Evolutionary conservation across 306 rosid species (phyloP).

Genomic region (Inga laurina): DNA sequence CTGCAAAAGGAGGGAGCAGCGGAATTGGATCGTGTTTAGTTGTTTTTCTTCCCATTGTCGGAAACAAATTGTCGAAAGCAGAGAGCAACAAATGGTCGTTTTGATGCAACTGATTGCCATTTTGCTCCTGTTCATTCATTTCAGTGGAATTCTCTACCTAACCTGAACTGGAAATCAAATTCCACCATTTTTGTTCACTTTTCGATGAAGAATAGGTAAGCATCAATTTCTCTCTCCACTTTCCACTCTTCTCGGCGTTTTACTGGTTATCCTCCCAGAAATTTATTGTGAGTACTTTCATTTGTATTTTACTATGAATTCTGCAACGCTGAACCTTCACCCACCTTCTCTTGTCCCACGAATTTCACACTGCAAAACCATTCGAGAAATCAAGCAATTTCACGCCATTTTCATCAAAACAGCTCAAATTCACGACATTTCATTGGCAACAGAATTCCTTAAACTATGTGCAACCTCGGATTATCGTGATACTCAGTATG

Average conservation of each 20-base stretch:
- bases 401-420: slow-evolving; percentile 72
- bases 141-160: background rate
- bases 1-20: too few species aligned
- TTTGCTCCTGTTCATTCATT: background rate
- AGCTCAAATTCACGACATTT: slow-evolving; percentile 56
- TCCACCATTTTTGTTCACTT: background rate
- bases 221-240: background rate
- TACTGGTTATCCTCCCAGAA: too few species aligned
- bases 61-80: too few species aligned
- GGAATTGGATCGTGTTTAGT: too few species aligned
- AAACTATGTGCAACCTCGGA: slow-evolving; percentile 50
- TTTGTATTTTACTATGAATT: slow-evolving; percentile 33
- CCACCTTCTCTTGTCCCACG: slow-evolving; percentile 54
- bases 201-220: too few species aligned
- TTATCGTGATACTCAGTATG: slow-evolving; percentile 41
- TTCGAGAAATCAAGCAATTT: slow-evolving; percentile 62
- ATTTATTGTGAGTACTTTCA: background rate
- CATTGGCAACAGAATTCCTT: slow-evolving; percentile 59
- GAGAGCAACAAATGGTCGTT: too few species aligned
- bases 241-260: background rate
- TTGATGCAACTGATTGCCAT: too few species aligned
- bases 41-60: too few species aligned
- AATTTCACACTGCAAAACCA: slow-evolving; percentile 55
- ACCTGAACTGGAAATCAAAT: background rate
- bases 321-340: slow-evolving; percentile 39